Evolutionary conservation across 108 stramenopile species (phyloP), one percentile per base, ranked within the genome.

Genomic region (Mediolabrus comicus): DNA sequence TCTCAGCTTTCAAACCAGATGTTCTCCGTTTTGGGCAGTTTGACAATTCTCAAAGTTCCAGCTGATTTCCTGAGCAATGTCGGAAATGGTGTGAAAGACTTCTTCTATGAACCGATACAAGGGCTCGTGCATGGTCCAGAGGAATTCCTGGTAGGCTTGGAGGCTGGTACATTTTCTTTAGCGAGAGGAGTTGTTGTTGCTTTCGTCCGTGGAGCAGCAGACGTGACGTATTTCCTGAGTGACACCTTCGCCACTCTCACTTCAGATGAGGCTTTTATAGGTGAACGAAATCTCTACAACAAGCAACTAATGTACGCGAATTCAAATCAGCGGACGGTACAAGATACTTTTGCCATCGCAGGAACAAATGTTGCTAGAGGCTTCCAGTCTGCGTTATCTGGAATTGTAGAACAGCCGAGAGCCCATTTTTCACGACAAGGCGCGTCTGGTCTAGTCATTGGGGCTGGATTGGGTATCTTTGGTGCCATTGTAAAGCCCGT

Each of bases 41-140:
- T 92, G 16, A 89, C 83, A 28, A 90, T 92, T 54, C 83, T 92
- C 31, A 83, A 79, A 52, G 92, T 81, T 17, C 92, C 92, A 3
- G 92, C 87, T 10, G 92, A 92, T 52, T 88, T 92, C 39, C 84
- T 92, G 27, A 75, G 87, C n/a, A 92, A 92, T 62, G 83, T 92
- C 25, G 92, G 92, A 28, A 88, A 82, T 28, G 92, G 92, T 31
- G 92, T 92, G 46, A 71, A 83, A 12, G 83, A 86, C 34, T 92
- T 92, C 62, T 92, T 92, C 54, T 92, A 92, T 56, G 92, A 89
- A 59, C 88, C 91, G n/a, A 88, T 92, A 25, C 75, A 92, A 34
- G 91, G 88, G 25, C 77, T 88, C 14, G 67, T 69, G 4, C 41
- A 70, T 9, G 57, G 89, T 4, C 92, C 92, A 10, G 79, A 68